Evolutionary conservation across 257 asterid species (phyloP).

Genomic region (Primulina eburnea): DNA sequence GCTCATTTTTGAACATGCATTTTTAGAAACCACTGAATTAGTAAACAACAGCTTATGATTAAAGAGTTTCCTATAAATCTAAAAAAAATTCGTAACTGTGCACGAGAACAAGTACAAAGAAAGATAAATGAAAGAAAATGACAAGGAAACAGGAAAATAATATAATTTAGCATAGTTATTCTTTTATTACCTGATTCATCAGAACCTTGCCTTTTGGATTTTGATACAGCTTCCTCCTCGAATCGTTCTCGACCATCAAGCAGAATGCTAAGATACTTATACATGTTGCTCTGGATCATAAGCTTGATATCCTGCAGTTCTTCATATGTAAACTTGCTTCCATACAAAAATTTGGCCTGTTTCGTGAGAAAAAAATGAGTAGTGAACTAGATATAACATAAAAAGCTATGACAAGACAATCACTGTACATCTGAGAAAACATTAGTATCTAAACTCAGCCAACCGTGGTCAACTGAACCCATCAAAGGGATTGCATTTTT

Average conservation of each 20-base stretch:
- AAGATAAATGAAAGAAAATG: not conserved
- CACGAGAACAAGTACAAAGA: not conserved
- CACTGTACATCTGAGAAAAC: not conserved
- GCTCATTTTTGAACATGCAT: not conserved
- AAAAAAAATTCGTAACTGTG: not conserved
- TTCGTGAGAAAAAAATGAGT: conserved; percentile 15
- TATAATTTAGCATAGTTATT: conserved; percentile 1
- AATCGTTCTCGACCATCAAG: conserved; percentile 97
- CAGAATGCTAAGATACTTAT: conserved; percentile 82
- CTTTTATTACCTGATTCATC: conserved; percentile 37
- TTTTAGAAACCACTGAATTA: not conserved
- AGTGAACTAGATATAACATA: not conserved
- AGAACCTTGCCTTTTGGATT: conserved; percentile 24
- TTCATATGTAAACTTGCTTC: conserved; percentile 65
- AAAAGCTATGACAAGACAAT: not conserved
- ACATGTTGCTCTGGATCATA: conserved; percentile 93
- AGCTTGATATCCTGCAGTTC: conserved; percentile 88
- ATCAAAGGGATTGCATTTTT: not conserved
- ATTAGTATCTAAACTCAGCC: not conserved
- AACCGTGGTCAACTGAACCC: conserved; percentile 1
- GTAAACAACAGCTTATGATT: not conserved
- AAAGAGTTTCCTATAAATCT: not conserved
- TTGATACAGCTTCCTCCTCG: conserved; percentile 74
- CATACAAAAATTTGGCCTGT: conserved; percentile 87
- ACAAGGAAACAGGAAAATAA: conserved; percentile 4